A percentile compares a stretch with the other conserved stretches of the same genome.
These are phyloP conservation scores for Cladosporium velox DNA, from an alignment of 2,329 filamentous ascomycete species.

Conservation along the genomic window DNA sequence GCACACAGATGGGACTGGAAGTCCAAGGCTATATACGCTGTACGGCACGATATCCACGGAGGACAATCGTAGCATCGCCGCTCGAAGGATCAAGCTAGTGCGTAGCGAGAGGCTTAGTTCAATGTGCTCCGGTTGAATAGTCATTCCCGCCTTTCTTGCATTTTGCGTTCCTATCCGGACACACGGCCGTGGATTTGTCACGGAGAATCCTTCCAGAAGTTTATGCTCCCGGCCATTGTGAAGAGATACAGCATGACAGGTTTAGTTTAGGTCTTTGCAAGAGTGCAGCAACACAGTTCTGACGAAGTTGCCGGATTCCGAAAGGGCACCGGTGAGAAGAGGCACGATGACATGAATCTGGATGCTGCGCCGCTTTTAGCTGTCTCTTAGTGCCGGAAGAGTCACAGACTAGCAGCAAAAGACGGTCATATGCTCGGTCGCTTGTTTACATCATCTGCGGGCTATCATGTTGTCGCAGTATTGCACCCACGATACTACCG, in stretches of 20 bases:
- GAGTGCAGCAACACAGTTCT: neutral
- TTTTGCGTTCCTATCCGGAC: neutral
- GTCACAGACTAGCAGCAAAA: neutral
- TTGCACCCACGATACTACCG: neutral
- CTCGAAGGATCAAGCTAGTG: constrained; percentile 17
- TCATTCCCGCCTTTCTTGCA: neutral
- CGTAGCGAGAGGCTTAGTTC: neutral
- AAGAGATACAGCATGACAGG: neutral
- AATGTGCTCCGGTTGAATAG: neutral
- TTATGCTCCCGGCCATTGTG: neutral
- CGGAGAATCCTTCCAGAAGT: neutral
- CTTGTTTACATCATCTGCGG: neutral
- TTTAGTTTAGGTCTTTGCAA: neutral
- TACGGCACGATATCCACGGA: neutral
- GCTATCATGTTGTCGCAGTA: neutral
- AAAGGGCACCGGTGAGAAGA: neutral
- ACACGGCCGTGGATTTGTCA: neutral
- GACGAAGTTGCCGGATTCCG: neutral
- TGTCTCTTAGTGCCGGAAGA: neutral
- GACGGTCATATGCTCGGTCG: neutral
- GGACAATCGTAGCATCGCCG: constrained; percentile 1
- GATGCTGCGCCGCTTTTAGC: neutral
- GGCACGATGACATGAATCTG: neutral
- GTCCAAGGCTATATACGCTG: neutral
- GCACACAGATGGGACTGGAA: neutral